Evolutionary conservation across 2,329 filamentous ascomycete genomes (phyloP), one percentile per base, ranked within the genome.

Genomic region (Penicillium nordicum): DNA sequence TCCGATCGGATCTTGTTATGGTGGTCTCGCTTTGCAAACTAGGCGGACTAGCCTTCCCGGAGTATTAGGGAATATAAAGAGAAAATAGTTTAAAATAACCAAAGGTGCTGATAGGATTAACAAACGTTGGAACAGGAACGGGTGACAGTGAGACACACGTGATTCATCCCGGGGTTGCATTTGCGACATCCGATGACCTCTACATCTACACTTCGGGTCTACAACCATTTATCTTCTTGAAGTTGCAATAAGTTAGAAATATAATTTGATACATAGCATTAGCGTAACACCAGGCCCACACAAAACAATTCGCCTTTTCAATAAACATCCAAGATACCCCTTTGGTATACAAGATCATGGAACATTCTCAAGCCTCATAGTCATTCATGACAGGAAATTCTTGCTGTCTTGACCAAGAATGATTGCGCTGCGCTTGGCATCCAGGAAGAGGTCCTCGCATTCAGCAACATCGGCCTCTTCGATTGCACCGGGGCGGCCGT

Each of bases 381-480:
- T 48, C 55, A 9, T 49, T 44, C 63, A 66, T 50, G 36, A 49
- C 64, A 91, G 80, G 76, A 87, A 92, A 58, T 81, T 84, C 64
- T 79, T 80, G 63, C 83, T 85, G 54, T 82, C 82, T 75, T 86
- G 85, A 70, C 83, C 77, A 67, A 92, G 82, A 64, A 92, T 82
- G 59, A 81, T 78, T 61, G 90, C 89, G 74, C 90, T 93, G 65
- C 89, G 84, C 69, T 86, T 86, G 48, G 89, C 88, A 74, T 94
- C 90, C 63, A 93, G 84, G 79, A 94, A 93, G 49, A 94, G 78
- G 69, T 91, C 88, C 73, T 92, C 88, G 72, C 89, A 92, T 77
- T 94, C 90, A 16, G 83, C 83, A 62, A 94, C 85, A 73, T 93
- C 90, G 68, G 85, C 82, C 55, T 89, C 78, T 68, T 92, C 88